Percentiles rank a stretch among this genome's conserved stretches.
Evolutionary conservation across 2,329 filamentous ascomycete genomes (phyloP).

Genomic region (Phaeosphaeriaceae sp.): DNA sequence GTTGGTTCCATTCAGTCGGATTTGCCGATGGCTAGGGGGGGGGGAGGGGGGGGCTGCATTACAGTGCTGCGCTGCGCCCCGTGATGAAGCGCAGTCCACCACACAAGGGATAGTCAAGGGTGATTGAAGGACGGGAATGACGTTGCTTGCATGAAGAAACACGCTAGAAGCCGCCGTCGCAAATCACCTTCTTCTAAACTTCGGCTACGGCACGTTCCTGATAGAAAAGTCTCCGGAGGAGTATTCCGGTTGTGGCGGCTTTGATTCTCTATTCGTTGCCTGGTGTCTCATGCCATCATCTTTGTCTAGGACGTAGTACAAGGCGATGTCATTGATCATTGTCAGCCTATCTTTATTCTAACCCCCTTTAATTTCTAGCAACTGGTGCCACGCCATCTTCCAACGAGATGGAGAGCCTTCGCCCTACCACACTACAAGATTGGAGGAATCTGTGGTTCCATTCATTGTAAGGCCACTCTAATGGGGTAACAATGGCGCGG

Average conservation of each 20-base stretch:
- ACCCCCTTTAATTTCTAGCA: no score
- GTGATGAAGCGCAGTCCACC: slow-evolving; percentile 9
- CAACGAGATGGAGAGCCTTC: background rate
- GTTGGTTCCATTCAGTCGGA: no score
- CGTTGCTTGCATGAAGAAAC: slow-evolving; percentile 10
- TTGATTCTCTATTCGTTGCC: background rate
- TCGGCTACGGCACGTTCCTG: slow-evolving; percentile 13
- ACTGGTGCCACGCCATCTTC: background rate
- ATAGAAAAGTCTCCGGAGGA: slow-evolving; percentile 6
- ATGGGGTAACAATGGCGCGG: background rate
- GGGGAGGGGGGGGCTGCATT: no score
- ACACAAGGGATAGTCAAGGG: slow-evolving; percentile 5
- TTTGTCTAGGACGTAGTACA: background rate
- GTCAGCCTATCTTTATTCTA: slow-evolving; percentile 5
- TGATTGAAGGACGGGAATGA: background rate
- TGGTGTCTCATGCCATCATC: slow-evolving; percentile 10
- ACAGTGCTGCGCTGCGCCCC: slow-evolving; percentile 3
- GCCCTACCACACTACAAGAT: background rate
- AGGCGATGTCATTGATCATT: background rate
- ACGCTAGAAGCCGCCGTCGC: slow-evolving; percentile 11
- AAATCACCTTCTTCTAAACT: background rate
- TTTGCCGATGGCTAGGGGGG: no score
- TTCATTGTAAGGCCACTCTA: background rate
- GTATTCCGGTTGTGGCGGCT: slow-evolving; percentile 13
- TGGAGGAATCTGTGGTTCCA: background rate